Percentiles rank a stretch among this genome's conserved stretches.
phyloP scores from a whole-genome alignment of 805 yeast species.

The Candida coleopterorum region DNA sequence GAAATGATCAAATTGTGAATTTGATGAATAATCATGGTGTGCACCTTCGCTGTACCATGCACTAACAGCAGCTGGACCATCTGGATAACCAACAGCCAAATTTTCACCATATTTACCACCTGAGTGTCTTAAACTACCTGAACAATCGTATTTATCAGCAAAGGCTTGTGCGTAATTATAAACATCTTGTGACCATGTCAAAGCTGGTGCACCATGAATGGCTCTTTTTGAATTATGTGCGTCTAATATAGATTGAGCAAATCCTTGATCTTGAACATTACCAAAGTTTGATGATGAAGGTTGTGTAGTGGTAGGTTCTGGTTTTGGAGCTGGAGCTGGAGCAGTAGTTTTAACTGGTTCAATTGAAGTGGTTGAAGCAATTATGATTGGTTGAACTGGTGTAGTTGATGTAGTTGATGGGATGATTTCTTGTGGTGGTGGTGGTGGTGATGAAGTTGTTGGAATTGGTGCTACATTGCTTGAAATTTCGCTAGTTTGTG shows the following conservation, averaged over 20 bases:
- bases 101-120: constrained; percentile 40
- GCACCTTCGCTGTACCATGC: constrained; percentile 41
- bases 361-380: not conserved
- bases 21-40: constrained; percentile 21
- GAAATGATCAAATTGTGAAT: constrained; percentile 53
- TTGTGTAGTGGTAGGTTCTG: constrained; percentile 9
- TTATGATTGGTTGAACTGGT: not conserved
- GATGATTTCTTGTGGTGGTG: no score
- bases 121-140: constrained; percentile 33
- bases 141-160: constrained; percentile 46
- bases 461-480: not conserved
- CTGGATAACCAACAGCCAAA: constrained; percentile 32
- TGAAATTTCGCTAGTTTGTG: not conserved
- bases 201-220: constrained; percentile 44
- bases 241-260: constrained; percentile 44
- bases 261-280: constrained; percentile 18
- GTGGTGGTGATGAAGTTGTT: no score
- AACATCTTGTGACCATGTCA: constrained; percentile 53
- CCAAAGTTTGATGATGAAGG: constrained; percentile 8
- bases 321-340: constrained; percentile 10
- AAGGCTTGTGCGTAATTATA: constrained; percentile 49
- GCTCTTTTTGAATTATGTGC: constrained; percentile 60
- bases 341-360: not conserved
- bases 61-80: constrained; percentile 25
- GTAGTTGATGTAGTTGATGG: not conserved